Evolutionary conservation across 176 grass and related monocot genomes (phyloP).

Genomic region (Aegilops speltoides): DNA sequence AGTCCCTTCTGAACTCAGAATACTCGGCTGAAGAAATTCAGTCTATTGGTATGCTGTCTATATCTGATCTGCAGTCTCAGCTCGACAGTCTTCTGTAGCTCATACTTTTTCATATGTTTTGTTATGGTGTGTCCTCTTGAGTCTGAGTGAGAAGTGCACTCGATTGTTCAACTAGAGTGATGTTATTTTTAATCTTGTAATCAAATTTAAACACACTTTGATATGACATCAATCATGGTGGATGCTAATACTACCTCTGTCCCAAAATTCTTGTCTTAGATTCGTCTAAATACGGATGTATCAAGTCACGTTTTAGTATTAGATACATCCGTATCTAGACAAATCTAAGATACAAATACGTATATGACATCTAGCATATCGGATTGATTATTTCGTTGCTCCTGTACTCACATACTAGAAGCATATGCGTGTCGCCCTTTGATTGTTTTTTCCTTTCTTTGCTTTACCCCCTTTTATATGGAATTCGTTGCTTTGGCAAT

Average conservation of each 20-base stretch:
- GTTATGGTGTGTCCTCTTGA: not conserved
- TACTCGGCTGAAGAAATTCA: constrained; percentile 78
- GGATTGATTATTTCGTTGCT: not conserved
- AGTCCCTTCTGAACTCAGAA: constrained; percentile 78
- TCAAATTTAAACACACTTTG: not conserved
- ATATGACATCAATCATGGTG: not conserved
- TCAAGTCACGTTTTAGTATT: too few species aligned
- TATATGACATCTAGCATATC: not conserved
- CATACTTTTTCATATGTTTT: not conserved
- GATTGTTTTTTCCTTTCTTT: not conserved
- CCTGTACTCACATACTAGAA: not conserved
- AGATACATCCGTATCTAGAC: too few species aligned
- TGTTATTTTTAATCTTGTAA: constrained; percentile 6
- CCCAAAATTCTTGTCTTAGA: too few species aligned
- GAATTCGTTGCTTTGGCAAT: not conserved
- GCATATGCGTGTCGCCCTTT: not conserved
- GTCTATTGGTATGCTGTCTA: constrained; percentile 51
- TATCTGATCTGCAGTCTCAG: constrained; percentile 77
- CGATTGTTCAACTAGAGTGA: not conserved
- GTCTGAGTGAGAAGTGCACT: not conserved
- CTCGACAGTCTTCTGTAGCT: constrained; percentile 73
- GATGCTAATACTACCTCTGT: not conserved
- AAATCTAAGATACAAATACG: too few species aligned
- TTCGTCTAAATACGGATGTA: too few species aligned
- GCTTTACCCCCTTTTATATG: not conserved